Evolutionary conservation across 352 stramenopile genomes (phyloP).

Genomic region (Phytophthora meadii): DNA sequence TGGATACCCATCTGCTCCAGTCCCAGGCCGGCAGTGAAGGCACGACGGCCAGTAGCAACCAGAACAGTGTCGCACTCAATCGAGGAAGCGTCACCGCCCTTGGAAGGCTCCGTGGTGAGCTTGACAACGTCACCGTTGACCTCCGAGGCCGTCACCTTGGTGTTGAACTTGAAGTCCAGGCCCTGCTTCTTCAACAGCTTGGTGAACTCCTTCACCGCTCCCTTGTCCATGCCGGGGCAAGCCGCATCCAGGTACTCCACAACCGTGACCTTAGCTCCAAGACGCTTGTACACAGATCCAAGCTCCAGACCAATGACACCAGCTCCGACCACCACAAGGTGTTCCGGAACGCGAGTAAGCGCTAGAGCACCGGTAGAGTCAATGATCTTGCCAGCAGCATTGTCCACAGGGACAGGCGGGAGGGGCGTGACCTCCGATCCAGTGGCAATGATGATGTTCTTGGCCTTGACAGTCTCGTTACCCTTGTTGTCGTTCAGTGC

Average conservation of each 20-base stretch:
- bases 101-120: constrained; percentile 94
- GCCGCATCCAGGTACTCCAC: constrained; percentile 98
- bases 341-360: constrained; percentile 94
- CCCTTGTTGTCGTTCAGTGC: constrained; percentile 90
- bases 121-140: constrained; percentile 94
- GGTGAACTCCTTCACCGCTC: constrained; percentile 97
- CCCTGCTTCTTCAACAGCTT: constrained; percentile 99
- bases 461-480: constrained; percentile 94
- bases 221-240: constrained; percentile 93
- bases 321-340: constrained; percentile 96
- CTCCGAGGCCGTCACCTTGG: constrained; percentile 96
- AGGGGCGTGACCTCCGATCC: constrained; percentile 93
- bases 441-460: constrained; percentile 97
- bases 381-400: constrained; percentile 97
- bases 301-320: constrained; percentile 99
- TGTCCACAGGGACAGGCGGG: constrained; percentile 97
- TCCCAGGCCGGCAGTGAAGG: constrained; percentile 96
- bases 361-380: constrained; percentile 97
- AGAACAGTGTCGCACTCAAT: constrained; percentile 87
- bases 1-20: constrained; percentile 98
- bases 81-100: constrained; percentile 55
- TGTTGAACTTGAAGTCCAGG: constrained; percentile 98
- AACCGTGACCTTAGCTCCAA: constrained; percentile 96
- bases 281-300: constrained; percentile 97
- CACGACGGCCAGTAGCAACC: constrained; percentile 92